phyloP scores from a whole-genome alignment of 768 basidiomycete species.

The Boletus subcaerulescens region DNA sequence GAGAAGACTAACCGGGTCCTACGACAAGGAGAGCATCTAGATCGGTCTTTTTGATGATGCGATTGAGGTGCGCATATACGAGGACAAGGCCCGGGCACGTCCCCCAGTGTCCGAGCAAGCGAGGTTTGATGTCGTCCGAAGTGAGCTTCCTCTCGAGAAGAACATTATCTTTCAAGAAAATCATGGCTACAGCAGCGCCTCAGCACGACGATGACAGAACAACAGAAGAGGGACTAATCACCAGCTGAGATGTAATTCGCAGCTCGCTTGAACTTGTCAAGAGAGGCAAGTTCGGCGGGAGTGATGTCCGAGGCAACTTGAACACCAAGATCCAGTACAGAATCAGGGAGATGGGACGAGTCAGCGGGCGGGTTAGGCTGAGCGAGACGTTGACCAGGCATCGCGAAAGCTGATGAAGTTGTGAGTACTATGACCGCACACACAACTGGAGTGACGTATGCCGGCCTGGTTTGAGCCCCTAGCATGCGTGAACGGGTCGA shows the following conservation, averaged over 20 bases:
- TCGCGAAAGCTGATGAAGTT: constrained; percentile 22
- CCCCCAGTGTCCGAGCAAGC: constrained; percentile 83
- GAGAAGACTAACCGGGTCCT: constrained; percentile 55
- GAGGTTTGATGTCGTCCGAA: constrained; percentile 72
- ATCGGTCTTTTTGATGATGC: constrained; percentile 56
- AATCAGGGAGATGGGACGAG: constrained; percentile 61
- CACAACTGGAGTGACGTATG: no score
- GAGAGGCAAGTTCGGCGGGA: constrained; percentile 46
- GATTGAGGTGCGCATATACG: constrained; percentile 68
- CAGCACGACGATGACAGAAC: background rate
- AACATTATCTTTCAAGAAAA: constrained; percentile 74
- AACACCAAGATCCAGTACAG: constrained; percentile 48
- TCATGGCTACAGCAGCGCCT: constrained; percentile 56
- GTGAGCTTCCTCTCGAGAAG: constrained; percentile 59
- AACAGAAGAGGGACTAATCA: constrained; percentile 23
- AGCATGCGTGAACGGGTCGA: no score
- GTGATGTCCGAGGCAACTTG: constrained; percentile 48
- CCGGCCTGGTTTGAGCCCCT: no score
- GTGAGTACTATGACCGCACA: no score
- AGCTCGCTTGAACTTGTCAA: constrained; percentile 55
- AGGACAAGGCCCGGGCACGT: constrained; percentile 77
- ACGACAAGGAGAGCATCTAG: constrained; percentile 73
- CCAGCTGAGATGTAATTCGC: constrained; percentile 72
- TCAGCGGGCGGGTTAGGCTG: constrained; percentile 70
- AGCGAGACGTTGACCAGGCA: constrained; percentile 59